phyloP scores from a whole-genome alignment of 305 asterid species.

The Fraxinus latifolia region DNA sequence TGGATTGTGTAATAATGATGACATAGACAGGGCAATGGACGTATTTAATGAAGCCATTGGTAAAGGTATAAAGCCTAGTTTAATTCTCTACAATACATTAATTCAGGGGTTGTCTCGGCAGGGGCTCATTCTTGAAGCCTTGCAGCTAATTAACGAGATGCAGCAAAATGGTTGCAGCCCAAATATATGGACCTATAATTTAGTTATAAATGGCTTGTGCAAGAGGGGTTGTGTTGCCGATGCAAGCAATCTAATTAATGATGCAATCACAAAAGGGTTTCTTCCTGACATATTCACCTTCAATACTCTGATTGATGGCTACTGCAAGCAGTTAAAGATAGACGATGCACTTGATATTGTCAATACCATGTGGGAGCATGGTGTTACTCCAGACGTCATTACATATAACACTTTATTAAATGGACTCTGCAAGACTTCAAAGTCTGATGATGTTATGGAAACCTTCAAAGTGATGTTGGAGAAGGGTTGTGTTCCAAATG shows the following conservation, averaged over 20 bases:
- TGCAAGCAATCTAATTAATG: slow-evolving; percentile 58
- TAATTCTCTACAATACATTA: slow-evolving; percentile 59
- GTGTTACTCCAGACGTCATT: slow-evolving; percentile 66
- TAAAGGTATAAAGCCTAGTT: slow-evolving; percentile 52
- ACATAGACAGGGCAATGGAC: slow-evolving; percentile 57
- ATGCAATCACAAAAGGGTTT: slow-evolving; percentile 59
- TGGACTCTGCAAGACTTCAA: slow-evolving; percentile 81
- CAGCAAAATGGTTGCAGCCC: slow-evolving; percentile 62
- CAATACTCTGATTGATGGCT: slow-evolving; percentile 86
- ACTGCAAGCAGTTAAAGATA: slow-evolving; percentile 74
- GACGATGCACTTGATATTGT: slow-evolving; percentile 66
- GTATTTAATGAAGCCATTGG: slow-evolving; percentile 49
- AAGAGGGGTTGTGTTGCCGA: slow-evolving; percentile 75
- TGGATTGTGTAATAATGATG: slow-evolving; percentile 71
- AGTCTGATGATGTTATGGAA: slow-evolving; percentile 62
- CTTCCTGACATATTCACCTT: slow-evolving; percentile 82
- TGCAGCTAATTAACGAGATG: slow-evolving; percentile 73
- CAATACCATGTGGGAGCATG: slow-evolving; percentile 67
- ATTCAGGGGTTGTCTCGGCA: slow-evolving; percentile 66
- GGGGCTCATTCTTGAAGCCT: slow-evolving; percentile 65
- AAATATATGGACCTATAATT: slow-evolving; percentile 70
- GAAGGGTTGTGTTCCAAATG: slow-evolving; percentile 68
- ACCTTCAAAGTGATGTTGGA: slow-evolving; percentile 68
- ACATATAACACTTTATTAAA: slow-evolving; percentile 74
- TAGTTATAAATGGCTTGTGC: slow-evolving; percentile 72